These are phyloP conservation scores for Glycyrrhiza uralensis DNA, from an alignment of 306 rosid genomes.

Conservation along the genomic window DNA sequence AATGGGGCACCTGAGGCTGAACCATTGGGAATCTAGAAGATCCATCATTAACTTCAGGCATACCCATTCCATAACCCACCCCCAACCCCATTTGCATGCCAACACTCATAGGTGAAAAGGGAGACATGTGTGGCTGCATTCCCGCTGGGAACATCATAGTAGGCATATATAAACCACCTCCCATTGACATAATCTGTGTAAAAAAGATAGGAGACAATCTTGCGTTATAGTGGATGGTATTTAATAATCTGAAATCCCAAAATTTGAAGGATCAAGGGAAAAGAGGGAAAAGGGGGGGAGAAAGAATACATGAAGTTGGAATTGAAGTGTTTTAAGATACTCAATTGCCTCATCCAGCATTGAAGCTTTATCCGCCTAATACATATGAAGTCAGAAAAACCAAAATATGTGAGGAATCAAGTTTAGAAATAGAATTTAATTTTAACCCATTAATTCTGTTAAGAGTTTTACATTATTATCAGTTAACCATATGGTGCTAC, in stretches of 20 bases:
- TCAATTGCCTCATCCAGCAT: slow-evolving; percentile 95
- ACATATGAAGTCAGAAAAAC: slow-evolving; percentile 17
- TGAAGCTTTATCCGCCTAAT: slow-evolving; percentile 86
- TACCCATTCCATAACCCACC: slow-evolving; percentile 55
- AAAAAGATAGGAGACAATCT: slow-evolving; percentile 26
- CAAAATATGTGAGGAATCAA: slow-evolving; percentile 10
- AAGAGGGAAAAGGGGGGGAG: background rate
- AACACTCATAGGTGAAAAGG: slow-evolving; percentile 54
- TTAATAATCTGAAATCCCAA: background rate
- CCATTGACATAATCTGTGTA: slow-evolving; percentile 87
- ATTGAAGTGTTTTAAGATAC: slow-evolving; percentile 81
- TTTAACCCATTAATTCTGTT: background rate
- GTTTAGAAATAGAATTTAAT: background rate
- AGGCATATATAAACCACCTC: slow-evolving; percentile 74
- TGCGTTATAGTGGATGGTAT: background rate
- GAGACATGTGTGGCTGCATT: slow-evolving; percentile 63
- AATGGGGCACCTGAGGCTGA: slow-evolving; percentile 55
- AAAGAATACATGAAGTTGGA: slow-evolving; percentile 70
- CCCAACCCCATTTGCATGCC: slow-evolving; percentile 72
- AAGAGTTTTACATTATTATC: background rate
- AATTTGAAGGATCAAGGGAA: background rate
- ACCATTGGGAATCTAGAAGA: slow-evolving; percentile 48
- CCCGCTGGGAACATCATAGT: slow-evolving; percentile 69
- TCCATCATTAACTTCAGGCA: slow-evolving; percentile 50
- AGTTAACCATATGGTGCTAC: background rate